Percentiles rank a stretch among this genome's conserved stretches.
phyloP scores from a whole-genome alignment of 306 rosid species.

The Arachis hypogaea region DNA sequence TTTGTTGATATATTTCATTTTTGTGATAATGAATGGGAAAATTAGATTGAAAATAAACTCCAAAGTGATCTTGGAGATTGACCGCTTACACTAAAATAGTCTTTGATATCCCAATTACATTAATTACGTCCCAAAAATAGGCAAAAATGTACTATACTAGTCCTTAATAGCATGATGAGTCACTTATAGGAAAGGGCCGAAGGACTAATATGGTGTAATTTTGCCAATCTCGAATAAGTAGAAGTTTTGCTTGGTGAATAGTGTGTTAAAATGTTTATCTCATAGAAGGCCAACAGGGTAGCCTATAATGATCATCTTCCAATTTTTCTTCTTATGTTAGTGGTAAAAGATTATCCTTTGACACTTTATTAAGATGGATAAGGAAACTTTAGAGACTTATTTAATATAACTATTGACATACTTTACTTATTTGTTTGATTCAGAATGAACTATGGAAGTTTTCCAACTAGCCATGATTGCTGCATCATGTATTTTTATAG shows the following conservation, averaged over 20 bases:
- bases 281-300: constrained; percentile 18
- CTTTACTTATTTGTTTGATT: constrained; percentile 26
- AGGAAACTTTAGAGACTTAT: constrained; percentile 1
- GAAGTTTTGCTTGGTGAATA: constrained; percentile 3
- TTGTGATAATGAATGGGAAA: constrained; percentile 13
- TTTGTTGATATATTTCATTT: constrained; percentile 5
- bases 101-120: too few relatives aligned
- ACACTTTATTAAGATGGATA: not conserved
- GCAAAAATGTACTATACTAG: too few relatives aligned
- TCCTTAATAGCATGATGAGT: too few relatives aligned
- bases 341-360: constrained; percentile 1
- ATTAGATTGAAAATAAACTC: not conserved
- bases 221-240: not conserved
- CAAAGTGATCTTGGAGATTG: too few relatives aligned
- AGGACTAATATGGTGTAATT: too few relatives aligned
- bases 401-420: constrained; percentile 10
- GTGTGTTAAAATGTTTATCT: not conserved
- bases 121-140: too few relatives aligned
- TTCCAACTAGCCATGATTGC: constrained; percentile 10
- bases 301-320: not conserved
- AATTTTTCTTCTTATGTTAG: not conserved
- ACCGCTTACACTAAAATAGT: too few relatives aligned
- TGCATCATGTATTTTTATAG: constrained; percentile 29
- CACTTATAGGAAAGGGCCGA: too few relatives aligned
- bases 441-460: constrained; percentile 6